A percentile compares a stretch with the other conserved stretches of the same genome.
Conservation (phyloP, 352 stramenopile species). For the Phytopythium cucurbitacearum region DNA sequence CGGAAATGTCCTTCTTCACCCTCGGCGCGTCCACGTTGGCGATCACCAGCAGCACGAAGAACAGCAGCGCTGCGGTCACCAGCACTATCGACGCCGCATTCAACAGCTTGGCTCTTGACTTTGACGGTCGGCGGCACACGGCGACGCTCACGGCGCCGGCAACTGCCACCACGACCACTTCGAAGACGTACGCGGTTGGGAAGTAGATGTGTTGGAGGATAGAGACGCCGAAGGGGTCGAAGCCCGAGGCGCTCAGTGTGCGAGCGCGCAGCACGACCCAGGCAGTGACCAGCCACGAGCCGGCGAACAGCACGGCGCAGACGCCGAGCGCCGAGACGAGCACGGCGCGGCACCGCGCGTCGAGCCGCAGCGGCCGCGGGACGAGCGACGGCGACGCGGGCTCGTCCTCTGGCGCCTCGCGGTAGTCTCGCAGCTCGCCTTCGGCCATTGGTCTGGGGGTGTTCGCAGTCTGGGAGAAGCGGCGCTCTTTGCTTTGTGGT, state of each 20-base stretch:
- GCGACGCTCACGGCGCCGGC: neutral
- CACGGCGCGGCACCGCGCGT: slow-evolving; percentile 1
- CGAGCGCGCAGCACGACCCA: slow-evolving; percentile 2
- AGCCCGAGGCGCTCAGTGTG: slow-evolving; percentile 1
- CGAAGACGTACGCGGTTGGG: slow-evolving; percentile 4
- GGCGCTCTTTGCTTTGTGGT: too few species aligned
- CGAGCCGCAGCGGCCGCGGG: neutral
- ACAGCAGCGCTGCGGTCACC: neutral
- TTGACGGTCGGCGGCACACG: neutral
- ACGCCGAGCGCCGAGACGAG: neutral
- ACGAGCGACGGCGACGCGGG: neutral
- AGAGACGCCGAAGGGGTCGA: neutral
- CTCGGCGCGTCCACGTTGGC: slow-evolving; percentile 9
- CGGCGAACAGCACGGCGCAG: slow-evolving; percentile 3
- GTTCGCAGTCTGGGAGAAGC: too few species aligned
- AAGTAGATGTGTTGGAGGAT: slow-evolving; percentile 6
- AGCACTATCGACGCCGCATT: slow-evolving; percentile 4
- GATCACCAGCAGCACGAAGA: slow-evolving; percentile 4
- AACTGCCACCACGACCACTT: neutral
- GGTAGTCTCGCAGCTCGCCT: slow-evolving; percentile 2
- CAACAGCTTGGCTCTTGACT: neutral
- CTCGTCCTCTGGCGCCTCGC: slow-evolving; percentile 1
- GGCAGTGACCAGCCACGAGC: slow-evolving; percentile 5
- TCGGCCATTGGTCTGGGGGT: neutral
- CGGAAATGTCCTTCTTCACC: slow-evolving; percentile 1